These are phyloP conservation scores for Scedosporium minutisporum DNA, from an alignment of 2,329 filamentous ascomycete genomes.

Conservation along the genomic window DNA sequence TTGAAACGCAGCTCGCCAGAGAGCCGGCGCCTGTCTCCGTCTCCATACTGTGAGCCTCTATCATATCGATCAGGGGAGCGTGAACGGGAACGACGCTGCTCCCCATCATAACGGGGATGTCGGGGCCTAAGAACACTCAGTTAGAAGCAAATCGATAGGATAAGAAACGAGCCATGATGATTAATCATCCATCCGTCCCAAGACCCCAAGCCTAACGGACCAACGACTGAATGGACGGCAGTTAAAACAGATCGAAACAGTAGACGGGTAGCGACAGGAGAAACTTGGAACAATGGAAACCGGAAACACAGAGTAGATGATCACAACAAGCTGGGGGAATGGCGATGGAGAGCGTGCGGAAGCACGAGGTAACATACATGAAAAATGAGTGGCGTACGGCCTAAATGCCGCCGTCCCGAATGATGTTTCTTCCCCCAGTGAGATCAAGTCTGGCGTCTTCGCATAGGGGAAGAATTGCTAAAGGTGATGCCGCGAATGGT, in stretches of 20 bases:
- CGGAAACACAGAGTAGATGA: not conserved
- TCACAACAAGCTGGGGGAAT: not conserved
- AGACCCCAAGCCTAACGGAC: not conserved
- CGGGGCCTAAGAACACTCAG: conserved; percentile 24
- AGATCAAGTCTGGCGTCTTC: not conserved
- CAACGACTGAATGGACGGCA: too few relatives aligned
- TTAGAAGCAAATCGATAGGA: not conserved
- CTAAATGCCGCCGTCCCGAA: not conserved
- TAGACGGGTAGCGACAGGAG: not conserved
- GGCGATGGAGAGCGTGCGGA: not conserved
- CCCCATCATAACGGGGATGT: conserved; percentile 53
- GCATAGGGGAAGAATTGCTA: not conserved
- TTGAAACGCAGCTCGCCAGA: conserved; percentile 38
- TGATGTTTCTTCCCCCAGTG: not conserved
- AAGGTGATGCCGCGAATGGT: not conserved
- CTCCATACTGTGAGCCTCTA: conserved; percentile 42
- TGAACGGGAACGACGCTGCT: conserved; percentile 50
- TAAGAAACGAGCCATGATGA: not conserved
- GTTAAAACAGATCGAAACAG: not conserved
- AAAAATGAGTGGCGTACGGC: conserved; percentile 3
- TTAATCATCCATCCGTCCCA: not conserved
- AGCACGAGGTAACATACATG: not conserved
- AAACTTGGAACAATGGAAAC: not conserved
- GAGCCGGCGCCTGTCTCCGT: conserved; percentile 62
- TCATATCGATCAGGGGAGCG: conserved; percentile 60